These are phyloP conservation scores for Penicillium herquei DNA, from an alignment of 495 filamentous ascomycete species.

Conservation along the genomic window DNA sequence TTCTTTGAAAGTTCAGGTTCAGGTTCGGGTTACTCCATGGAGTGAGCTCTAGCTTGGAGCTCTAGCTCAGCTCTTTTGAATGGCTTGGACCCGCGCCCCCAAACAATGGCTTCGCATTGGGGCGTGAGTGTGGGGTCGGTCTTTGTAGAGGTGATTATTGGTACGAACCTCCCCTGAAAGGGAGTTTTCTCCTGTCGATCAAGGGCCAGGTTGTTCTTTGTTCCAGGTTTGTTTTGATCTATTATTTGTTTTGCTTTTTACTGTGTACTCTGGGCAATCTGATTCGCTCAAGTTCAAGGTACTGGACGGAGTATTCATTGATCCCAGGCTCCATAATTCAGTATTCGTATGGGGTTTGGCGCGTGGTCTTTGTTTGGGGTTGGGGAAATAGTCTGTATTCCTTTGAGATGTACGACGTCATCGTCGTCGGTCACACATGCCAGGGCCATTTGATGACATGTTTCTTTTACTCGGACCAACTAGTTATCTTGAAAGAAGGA, in stretches of 20 bases:
- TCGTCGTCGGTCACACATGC: background rate
- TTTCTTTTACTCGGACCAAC: background rate
- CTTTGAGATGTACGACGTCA: conserved; percentile 3
- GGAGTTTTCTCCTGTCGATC: conserved; percentile 8
- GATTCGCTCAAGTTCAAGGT: too few species aligned
- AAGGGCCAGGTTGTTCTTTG: background rate
- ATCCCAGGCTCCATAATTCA: too few species aligned
- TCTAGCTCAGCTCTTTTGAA: too few species aligned
- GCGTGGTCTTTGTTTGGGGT: background rate
- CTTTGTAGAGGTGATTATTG: background rate
- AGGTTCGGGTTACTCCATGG: conserved; percentile 9
- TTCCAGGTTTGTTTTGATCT: background rate
- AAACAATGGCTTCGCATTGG: too few species aligned
- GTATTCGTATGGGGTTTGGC: background rate
- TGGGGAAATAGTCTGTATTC: background rate
- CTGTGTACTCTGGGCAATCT: background rate
- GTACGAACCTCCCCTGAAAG: background rate
- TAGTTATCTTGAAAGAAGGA: background rate
- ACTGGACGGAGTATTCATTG: too few species aligned
- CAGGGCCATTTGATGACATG: background rate
- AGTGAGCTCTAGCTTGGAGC: background rate
- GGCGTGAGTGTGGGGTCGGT: conserved; percentile 8
- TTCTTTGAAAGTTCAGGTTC: conserved; percentile 1
- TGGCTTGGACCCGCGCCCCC: too few species aligned
- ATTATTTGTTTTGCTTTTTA: background rate